Conservation (phyloP, 192 early-diverging fungal species). For the Linnemannia hyalina region DNA sequence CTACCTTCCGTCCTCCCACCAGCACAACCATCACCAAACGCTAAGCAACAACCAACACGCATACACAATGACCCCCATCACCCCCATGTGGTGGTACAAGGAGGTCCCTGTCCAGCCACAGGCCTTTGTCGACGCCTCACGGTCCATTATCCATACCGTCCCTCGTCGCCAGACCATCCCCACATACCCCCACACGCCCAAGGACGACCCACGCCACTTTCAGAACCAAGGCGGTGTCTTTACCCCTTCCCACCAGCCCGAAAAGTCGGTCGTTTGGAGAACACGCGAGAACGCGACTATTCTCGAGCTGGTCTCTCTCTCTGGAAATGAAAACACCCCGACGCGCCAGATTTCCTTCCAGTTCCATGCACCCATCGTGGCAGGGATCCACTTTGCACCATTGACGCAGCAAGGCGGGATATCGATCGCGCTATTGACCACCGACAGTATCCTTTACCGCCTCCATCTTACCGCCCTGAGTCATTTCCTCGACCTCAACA, state of each 20-base stretch:
- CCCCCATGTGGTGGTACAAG: slow-evolving; percentile 57
- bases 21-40: not conserved
- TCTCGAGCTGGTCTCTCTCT: slow-evolving; percentile 36
- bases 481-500: slow-evolving; percentile 25
- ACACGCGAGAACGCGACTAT: slow-evolving; percentile 35
- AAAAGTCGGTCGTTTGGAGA: slow-evolving; percentile 51
- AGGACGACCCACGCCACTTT: slow-evolving; percentile 8
- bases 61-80: slow-evolving; percentile 18
- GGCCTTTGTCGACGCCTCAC: slow-evolving; percentile 41
- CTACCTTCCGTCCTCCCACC: not conserved
- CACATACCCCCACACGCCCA: not conserved
- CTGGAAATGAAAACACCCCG: slow-evolving; percentile 43
- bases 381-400: slow-evolving; percentile 39
- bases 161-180: slow-evolving; percentile 20
- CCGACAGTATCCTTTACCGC: slow-evolving; percentile 44
- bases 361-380: slow-evolving; percentile 45
- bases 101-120: slow-evolving; percentile 50
- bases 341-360: slow-evolving; percentile 45
- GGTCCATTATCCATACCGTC: slow-evolving; percentile 23
- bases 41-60: not conserved
- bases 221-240: slow-evolving; percentile 51
- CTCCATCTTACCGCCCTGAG: slow-evolving; percentile 36
- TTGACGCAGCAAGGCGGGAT: slow-evolving; percentile 35
- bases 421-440: slow-evolving; percentile 32
- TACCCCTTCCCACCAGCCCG: slow-evolving; percentile 35